A percentile compares a stretch with the other conserved stretches of the same genome.
phyloP scores from a whole-genome alignment of 768 basidiomycete genomes.

The Podaxis sp. region DNA sequence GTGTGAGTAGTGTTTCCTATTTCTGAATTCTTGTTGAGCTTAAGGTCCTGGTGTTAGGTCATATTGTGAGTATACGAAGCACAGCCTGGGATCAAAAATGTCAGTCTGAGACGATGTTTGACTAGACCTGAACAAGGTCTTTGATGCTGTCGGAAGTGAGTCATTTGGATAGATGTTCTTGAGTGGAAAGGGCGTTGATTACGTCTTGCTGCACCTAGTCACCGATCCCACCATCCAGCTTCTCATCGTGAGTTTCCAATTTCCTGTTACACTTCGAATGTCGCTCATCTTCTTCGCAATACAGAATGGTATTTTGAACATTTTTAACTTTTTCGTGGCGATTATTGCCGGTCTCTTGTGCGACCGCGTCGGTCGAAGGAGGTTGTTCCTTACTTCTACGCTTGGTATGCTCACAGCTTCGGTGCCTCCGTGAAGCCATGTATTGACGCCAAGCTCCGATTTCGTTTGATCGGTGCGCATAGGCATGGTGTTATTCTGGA shows the following conservation, averaged over 20 bases:
- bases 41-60: conserved; percentile 28
- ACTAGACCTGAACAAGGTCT: conserved; percentile 50
- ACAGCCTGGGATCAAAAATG: not conserved
- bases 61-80: conserved; percentile 36
- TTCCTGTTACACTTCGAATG: not conserved
- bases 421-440: not conserved
- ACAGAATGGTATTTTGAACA: conserved; percentile 53
- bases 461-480: not conserved
- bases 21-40: conserved; percentile 17
- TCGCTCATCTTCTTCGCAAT: not conserved
- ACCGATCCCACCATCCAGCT: conserved; percentile 42
- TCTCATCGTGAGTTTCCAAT: conserved; percentile 30
- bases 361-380: conserved; percentile 48
- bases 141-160: conserved; percentile 46
- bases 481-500: conserved; percentile 57
- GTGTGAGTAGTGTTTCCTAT: conserved; percentile 26
- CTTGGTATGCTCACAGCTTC: conserved; percentile 25
- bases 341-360: conserved; percentile 45
- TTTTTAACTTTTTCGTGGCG: conserved; percentile 57
- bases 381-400: conserved; percentile 47
- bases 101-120: not conserved
- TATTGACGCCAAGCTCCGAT: conserved; percentile 16
- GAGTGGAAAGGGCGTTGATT: not conserved
- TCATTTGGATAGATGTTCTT: not conserved
- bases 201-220: conserved; percentile 25